These are phyloP conservation scores for Henckelia pumila DNA, from an alignment of 257 asterid genomes.

Conservation along the genomic window DNA sequence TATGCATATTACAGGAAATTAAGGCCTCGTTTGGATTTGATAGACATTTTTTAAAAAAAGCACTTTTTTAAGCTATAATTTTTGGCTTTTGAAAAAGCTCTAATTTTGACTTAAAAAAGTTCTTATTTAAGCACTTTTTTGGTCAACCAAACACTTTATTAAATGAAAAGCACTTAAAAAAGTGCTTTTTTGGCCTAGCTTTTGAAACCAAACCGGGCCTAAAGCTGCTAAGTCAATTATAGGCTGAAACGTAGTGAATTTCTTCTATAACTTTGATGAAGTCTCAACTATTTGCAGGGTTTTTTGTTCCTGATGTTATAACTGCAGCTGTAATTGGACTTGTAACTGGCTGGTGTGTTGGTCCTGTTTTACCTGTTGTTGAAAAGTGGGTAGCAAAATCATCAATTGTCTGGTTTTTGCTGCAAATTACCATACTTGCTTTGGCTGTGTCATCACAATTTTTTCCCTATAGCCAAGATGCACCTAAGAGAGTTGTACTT, in stretches of 20 bases:
- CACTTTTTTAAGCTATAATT: too few species aligned
- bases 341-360: conserved; percentile 87
- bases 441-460: conserved; percentile 86
- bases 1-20: conserved; percentile 3
- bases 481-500: conserved; percentile 86
- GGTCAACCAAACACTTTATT: too few species aligned
- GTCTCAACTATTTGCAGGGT: conserved; percentile 54
- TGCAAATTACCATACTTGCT: conserved; percentile 66
- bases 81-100: too few species aligned
- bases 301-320: conserved; percentile 73
- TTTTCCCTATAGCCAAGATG: conserved; percentile 94
- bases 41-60: too few species aligned
- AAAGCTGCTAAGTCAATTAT: background rate
- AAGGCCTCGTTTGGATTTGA: too few species aligned
- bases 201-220: too few species aligned
- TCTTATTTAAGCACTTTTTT: too few species aligned
- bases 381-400: conserved; percentile 73
- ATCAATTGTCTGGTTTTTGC: conserved; percentile 58
- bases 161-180: too few species aligned
- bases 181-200: too few species aligned
- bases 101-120: too few species aligned
- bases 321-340: conserved; percentile 81
- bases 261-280: conserved; percentile 22
- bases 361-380: conserved; percentile 85
- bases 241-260: background rate